Evolutionary conservation across 1,284 basidiomycete species (phyloP), one percentile per base, ranked within the genome.

Genomic region (Cerrena zonata): DNA sequence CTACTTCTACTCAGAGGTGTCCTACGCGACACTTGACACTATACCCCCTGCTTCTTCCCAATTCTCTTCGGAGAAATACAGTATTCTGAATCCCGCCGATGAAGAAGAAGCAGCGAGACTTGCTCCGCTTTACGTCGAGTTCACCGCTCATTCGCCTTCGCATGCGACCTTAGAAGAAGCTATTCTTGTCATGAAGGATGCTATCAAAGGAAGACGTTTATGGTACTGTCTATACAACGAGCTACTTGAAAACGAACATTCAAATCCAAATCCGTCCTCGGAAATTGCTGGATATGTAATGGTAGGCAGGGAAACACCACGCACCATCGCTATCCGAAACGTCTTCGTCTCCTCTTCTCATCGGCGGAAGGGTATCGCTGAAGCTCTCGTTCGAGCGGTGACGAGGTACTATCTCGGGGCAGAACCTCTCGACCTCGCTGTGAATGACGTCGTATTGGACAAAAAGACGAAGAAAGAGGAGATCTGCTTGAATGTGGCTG

Each of bases 291-390:
- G 58, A 2, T 60, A 54, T 27, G 40, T 45, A 18, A 21, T 55
- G 5, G 50, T 57, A 4, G 58, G 58, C 2, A 47, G 61, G 3
- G 25, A 25, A 11, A 64, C 56, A 0, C 53, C 59, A 1, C 52
- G 52, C 12, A 61, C 60, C 2, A 53, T 60, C 18, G 54, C 60
- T 24, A 53, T 65, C 38, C 56, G 57, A n/a, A 60, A 61, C 43
- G 58, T 61, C 7, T 61, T 58, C 47, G 57, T 62, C 12, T 27
- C 47, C 0, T 52, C 60, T 3, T 34, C 48, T 10, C 50, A 58
- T 25, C 57, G 60, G 4, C 50, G 57, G n/a, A 52, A 54, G 30
- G 62, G 62, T 5, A 53, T 62, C 43, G 61, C 57, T 4, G 61
- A 57, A 36, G 51, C 56, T 2, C 49, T 62, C 52, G 55, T 63